Base-by-base conservation (phyloP, 1,284 basidiomycete genomes). In the Abortiporus biennis region DNA sequence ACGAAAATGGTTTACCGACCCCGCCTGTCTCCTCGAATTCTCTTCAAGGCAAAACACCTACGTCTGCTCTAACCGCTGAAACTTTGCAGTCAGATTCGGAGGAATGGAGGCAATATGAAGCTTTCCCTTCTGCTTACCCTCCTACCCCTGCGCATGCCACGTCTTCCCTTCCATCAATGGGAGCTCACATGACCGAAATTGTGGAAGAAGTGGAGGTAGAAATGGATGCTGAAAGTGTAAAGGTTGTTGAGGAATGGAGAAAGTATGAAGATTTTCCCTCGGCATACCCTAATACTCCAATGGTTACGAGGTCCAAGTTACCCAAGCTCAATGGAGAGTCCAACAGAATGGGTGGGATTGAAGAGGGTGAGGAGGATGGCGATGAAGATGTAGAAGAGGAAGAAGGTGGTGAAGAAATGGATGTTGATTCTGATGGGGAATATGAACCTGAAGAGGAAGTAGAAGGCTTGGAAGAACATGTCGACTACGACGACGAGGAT, bases 111-210 rank as follows among this genome's bases (percentile, higher is more conserved):
- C 53, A 62, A 43, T 76, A 75, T 42, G 70, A 72, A n/a, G 59
- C 72, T 12, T 73, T 76, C 39, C 74, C 72, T 21, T 65, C 74
- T 13, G 73, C 74, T 34, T 76, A 76, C 43, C 58, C 57, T 9
- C 42, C 54, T 2, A 57, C 54, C 0, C 54, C 54, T 3, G 40
- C 52, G 2, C 43, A 49, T 48, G 64, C 52, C 15, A 57, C 56
- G 8, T 49, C 65, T 4, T 55, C 53, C 4, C 40, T 59, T 4
- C 24, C 46, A 37, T 9, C 46, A 29, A 46, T 11, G 13, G 15
- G 22, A 23, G 25, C 17, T 16, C 16, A 8, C 5, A 25, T 6
- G 16, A 21, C 43, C n/a, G 17, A 15, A 21, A 43, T 45, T 30
- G 25, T 13, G 9, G 41, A 54, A 36, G 51, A 45, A 30, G 22